Evolutionary conservation across 208 protist genomes (phyloP), one percentile per base, ranked within the genome.

Genomic region (Trypanosoma platydactyli): DNA sequence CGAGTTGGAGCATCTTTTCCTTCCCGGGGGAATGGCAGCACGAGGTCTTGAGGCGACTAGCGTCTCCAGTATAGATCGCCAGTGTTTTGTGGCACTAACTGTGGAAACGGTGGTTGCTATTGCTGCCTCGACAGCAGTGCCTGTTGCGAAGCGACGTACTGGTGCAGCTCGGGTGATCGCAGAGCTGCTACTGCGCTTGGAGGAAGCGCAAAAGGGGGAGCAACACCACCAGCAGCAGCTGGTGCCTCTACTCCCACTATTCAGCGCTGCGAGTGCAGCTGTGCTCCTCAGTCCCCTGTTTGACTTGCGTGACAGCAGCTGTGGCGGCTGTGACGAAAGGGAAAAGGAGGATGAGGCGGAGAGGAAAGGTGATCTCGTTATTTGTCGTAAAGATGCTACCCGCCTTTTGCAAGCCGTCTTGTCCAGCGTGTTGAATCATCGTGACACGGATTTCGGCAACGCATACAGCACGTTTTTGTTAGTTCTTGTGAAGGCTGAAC

Each of bases 401-500:
- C 20, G 22, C 30, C 48, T 62, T 53, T n/a, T 73, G 22, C 20
- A 12, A 29, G 24, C 12, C 42, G 22, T 73, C 0, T 25, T 55
- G 3, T 11, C 13, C 16, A 60, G 44, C 48, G 42, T 67, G 25
- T 29, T 73, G 59, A 29, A 73, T 0, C 68, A 73, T 27, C 59
- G 48, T 38, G 33, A 11, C 22, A 62, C 42, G 11, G 12, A n/a
- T 20, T 73, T 73, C 60, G 76, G 76, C 9, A 76, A 81, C 64
- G 76, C 70, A 15, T 68, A 71, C 44, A 56, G 76, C 35, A 69
- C 63, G 3, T 11, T 76, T n/a, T 45, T 81, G 38, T 40, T 76
- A n/a, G 46, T 63, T 27, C 61, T 81, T n/a, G 52, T 54, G 18
- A 20, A 57, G 7, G 50, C 70, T 9, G 76, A 69, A 44, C 59